Percentiles rank a stretch among this genome's conserved stretches.
Evolutionary conservation across 225 moss, liverwort and hornwort species (phyloP).

Genomic region (Lunularia cruciata): DNA sequence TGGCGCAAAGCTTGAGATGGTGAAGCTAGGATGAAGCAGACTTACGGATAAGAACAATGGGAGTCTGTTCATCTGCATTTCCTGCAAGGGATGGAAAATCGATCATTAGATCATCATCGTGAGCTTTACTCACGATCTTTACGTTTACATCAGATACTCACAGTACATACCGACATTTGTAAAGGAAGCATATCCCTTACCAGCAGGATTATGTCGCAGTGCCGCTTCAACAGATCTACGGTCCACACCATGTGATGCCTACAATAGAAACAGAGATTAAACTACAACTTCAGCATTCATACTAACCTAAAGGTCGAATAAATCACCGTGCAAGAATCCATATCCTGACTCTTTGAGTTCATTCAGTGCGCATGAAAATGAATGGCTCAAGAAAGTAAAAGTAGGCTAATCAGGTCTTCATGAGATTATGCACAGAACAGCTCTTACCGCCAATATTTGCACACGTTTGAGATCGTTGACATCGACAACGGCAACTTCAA

Average conservation of each 20-base stretch:
- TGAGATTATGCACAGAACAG: too few species aligned
- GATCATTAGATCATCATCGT: too few species aligned
- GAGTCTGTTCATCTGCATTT: conserved; percentile 96
- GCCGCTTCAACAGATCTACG: conserved; percentile 38
- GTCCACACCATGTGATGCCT: conserved; percentile 57
- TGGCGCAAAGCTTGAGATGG: too few species aligned
- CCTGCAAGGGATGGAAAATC: conserved; percentile 43
- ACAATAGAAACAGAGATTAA: conserved; percentile 3
- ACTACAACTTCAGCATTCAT: background rate
- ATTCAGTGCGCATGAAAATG: too few species aligned
- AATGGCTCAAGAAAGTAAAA: too few species aligned
- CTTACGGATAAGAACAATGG: conserved; percentile 73
- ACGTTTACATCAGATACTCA: too few species aligned
- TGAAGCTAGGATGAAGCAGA: conserved; percentile 1
- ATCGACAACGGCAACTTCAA: conserved; percentile 89
- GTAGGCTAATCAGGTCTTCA: too few species aligned
- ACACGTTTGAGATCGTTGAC: conserved; percentile 91
- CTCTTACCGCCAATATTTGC: conserved; percentile 74
- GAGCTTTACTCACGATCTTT: too few species aligned
- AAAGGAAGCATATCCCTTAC: conserved; percentile 15
- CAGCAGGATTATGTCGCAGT: conserved; percentile 55
- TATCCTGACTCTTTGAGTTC: background rate
- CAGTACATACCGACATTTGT: too few species aligned
- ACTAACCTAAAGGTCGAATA: background rate
- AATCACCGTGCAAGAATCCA: background rate